A percentile compares a stretch with the other conserved stretches of the same genome.
These are phyloP conservation scores for Penstemon eatonii DNA, from an alignment of 257 asterid species.

Conservation along the genomic window DNA sequence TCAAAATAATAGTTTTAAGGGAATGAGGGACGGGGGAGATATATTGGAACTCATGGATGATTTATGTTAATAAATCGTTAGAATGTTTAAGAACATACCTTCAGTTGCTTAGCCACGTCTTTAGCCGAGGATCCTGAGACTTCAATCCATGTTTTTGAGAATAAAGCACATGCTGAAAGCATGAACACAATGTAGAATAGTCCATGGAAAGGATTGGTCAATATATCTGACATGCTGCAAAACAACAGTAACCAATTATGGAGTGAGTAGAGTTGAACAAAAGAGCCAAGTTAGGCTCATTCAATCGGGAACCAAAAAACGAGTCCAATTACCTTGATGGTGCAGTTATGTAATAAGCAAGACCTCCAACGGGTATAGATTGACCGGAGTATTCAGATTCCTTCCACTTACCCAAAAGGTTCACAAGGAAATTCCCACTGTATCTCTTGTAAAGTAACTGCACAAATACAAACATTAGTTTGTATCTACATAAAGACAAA, in stretches of 20 bases:
- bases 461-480: not conserved
- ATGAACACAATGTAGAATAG: constrained; percentile 37
- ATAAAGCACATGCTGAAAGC: constrained; percentile 44
- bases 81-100: constrained; percentile 20
- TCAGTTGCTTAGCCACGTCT: constrained; percentile 44
- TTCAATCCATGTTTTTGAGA: constrained; percentile 45
- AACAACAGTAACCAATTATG: not conserved
- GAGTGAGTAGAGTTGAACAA: not conserved
- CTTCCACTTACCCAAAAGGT: constrained; percentile 32
- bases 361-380: constrained; percentile 33
- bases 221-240: constrained; percentile 41
- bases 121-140: constrained; percentile 45
- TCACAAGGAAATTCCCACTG: constrained; percentile 34
- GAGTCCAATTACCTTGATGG: constrained; percentile 26
- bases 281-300: not conserved
- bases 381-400: constrained; percentile 33
- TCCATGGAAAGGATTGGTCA: constrained; percentile 44
- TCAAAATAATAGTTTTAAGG: no score
- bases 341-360: constrained; percentile 32
- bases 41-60: no score
- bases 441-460: constrained; percentile 27
- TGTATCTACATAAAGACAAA: not conserved
- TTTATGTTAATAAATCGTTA: not conserved
- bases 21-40: no score
- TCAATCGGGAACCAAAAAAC: not conserved